Conservation (phyloP, 495 filamentous ascomycete genomes). For the Penicillium coprophilum region DNA sequence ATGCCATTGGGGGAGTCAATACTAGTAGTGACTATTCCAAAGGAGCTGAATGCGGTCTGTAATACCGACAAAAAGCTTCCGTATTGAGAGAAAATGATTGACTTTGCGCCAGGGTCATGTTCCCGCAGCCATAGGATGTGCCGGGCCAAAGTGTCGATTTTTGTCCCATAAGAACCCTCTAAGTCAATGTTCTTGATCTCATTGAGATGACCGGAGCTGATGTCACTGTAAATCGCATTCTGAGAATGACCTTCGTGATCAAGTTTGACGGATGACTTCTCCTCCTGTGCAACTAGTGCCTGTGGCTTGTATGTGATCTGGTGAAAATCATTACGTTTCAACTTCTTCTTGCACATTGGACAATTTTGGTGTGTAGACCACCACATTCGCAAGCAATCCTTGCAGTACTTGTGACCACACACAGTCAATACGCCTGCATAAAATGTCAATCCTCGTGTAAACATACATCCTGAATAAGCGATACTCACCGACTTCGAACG, state of each 20-base stretch:
- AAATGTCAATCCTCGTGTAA: constrained; percentile 11
- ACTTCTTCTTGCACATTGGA: constrained; percentile 70
- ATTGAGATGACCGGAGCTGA: constrained; percentile 65
- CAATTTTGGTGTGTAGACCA: constrained; percentile 63
- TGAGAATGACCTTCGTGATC: constrained; percentile 32
- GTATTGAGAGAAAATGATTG: constrained; percentile 88
- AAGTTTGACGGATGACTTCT: constrained; percentile 40
- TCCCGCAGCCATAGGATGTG: constrained; percentile 83
- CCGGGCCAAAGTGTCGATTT: constrained; percentile 78
- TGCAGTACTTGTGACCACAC: constrained; percentile 90
- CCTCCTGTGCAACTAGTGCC: constrained; percentile 67
- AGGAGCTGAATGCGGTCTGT: constrained; percentile 57
- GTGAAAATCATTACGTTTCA: constrained; percentile 65
- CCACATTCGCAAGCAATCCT: constrained; percentile 79
- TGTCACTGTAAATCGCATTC: constrained; percentile 71
- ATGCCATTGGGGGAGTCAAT: constrained; percentile 66
- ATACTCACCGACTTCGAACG: constrained; percentile 66
- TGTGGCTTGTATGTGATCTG: constrained; percentile 82
- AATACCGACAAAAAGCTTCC: constrained; percentile 77
- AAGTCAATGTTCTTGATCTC: constrained; percentile 85
- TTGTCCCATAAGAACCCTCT: constrained; percentile 74
- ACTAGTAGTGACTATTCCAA: constrained; percentile 68
- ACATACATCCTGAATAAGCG: neutral
- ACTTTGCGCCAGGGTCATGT: constrained; percentile 84
- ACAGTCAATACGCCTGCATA: constrained; percentile 65